Base-by-base conservation (phyloP, 768 basidiomycete species). In the Lepiota brunneoincarnata region DNA sequence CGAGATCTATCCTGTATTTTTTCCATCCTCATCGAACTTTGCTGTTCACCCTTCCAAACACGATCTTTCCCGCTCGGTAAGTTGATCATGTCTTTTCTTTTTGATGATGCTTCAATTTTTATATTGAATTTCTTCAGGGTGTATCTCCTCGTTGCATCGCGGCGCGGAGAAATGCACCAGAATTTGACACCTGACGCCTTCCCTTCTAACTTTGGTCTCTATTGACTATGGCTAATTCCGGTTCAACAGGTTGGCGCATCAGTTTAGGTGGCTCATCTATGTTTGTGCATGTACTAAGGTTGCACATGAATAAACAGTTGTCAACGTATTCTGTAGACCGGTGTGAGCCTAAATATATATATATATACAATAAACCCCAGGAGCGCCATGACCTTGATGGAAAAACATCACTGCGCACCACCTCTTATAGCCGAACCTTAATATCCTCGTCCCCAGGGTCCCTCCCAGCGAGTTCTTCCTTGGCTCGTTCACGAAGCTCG, bases 61-160 rank as follows among this genome's bases (percentile, higher is more conserved):
- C 24, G 37, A 38, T 34, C 36, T 20, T 12, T 34, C 17, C 17
- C 26, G 36, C 20, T 21, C 26, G 59, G 64, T 65, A 57, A 61
- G 62, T 54, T 43, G 51, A 49, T 53, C 20, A 55, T 60, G 55
- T 37, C 53, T 60, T 61, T 55, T 53, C 12, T 47, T 23, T 59
- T 65, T 64, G 55, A 79, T 88, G 86, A 87, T 87, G 83, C 63
- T 72, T 68, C 65, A 65, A 69, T 67, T 67, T 72, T 74, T 59
- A 38, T 46, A 55, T 85, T 86, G 89, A 90, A 91, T 91, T 91
- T 91, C 89, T 91, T 91, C 89, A 91, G 75, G 89, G 89, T 84
- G 86, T 71, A 88, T 51, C 87, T 86, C 84, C 82, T 74, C 64
- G 60, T 59, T 55, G 49, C 56, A 54, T 62, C 59, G 53, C 54